Evolutionary conservation across 2,329 filamentous ascomycete species (phyloP), one percentile per base, ranked within the genome.

Genomic region (Dothistroma septosporum): DNA sequence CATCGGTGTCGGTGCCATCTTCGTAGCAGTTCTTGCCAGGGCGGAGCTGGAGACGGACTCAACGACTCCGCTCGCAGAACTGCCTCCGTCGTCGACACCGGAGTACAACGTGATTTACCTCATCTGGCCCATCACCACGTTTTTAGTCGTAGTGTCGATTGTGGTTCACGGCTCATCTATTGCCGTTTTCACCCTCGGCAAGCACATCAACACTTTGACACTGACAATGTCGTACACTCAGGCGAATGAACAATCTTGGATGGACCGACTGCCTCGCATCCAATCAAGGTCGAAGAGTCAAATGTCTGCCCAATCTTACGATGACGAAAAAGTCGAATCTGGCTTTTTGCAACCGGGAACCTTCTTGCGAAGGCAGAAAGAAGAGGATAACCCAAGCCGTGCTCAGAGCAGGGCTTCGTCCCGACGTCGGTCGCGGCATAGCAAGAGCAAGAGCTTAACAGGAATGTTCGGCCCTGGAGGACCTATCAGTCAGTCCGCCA

Each of bases 81-180:
- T 66, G 1, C 73, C 89, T 16, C 86, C 90, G 0, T 76, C 84
- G 22, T 78, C 77, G 8, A 76, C 81, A 1, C 77, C 88, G 59
- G 82, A 87, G 67, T 89, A 88, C 66, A 83, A 85, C 33, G 81
- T 97, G 33, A 87, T 97, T 55, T 84, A 90, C 58, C 78, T 96
- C 31, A 95, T 99, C 53, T 99, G 94, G 94, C 94, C 94, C 0
- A 92, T 99, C 61, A 91, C 90, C 0, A 91, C 91, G 0, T 99
- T 99, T 76, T 80, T 99, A 70, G 93, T 99, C 62, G 90, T 99
- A 57, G 84, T 90, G 3, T 99, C 94, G 12, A 99, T 99, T 69
- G 77, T 97, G 41, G 91, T 99, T 1, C 94, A 99, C 71, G 94
- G 94, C 22, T 97, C 94, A n/a, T 97, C 94, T 0, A 89, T 99